These are phyloP conservation scores for Ilex asprella DNA, from an alignment of 257 asterid genomes.

Conservation along the genomic window DNA sequence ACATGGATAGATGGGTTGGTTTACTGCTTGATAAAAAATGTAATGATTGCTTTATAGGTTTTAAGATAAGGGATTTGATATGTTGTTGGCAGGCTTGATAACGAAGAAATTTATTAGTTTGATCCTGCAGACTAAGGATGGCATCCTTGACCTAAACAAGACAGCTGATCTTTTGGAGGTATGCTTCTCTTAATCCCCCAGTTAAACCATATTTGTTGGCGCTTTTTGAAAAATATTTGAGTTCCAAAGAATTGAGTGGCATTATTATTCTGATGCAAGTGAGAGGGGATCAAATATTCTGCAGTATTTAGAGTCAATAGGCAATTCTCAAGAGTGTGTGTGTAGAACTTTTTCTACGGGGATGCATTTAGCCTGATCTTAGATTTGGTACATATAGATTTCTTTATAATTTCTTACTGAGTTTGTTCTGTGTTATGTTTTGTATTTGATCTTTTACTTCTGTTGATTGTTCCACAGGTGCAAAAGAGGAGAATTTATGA, in stretches of 20 bases:
- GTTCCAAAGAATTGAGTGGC: background rate
- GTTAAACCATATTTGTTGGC: background rate
- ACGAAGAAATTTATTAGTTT: constrained; percentile 66
- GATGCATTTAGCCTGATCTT: background rate
- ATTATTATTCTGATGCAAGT: background rate
- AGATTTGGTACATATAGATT: constrained; percentile 1
- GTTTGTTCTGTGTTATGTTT: constrained; percentile 1
- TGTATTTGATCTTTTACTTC: background rate
- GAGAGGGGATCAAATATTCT: background rate
- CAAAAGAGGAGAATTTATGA: constrained; percentile 89
- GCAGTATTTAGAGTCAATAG: too few species aligned
- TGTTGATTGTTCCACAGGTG: constrained; percentile 37
- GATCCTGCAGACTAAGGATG: constrained; percentile 51
- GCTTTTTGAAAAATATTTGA: background rate
- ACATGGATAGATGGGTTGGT: background rate
- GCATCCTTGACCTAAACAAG: constrained; percentile 66
- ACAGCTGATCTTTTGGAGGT: constrained; percentile 62
- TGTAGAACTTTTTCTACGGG: background rate
- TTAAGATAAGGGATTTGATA: background rate
- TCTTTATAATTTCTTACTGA: background rate
- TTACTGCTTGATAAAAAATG: background rate
- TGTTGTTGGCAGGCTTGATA: constrained; percentile 52
- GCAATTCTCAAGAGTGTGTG: background rate
- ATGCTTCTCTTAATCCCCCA: background rate
- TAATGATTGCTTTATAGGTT: background rate